A percentile compares a stretch with the other conserved stretches of the same genome.
These are phyloP conservation scores for Entomophthora muscae DNA, from an alignment of 371 early-diverging fungal genomes.

Conservation along the genomic window DNA sequence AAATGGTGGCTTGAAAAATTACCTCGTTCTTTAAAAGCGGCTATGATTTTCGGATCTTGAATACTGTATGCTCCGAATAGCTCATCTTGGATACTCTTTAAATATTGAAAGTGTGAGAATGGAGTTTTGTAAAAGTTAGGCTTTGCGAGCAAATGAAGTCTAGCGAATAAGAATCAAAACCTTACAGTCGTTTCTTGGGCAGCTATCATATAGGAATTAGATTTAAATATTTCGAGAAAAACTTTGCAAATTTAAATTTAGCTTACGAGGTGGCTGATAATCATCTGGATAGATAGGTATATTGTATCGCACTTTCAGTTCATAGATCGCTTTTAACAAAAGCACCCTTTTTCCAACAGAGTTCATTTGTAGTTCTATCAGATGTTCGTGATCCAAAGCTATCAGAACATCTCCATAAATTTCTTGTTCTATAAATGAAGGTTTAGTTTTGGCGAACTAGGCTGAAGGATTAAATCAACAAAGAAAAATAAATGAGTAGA, in stretches of 20 bases:
- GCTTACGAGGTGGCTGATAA: slow-evolving; percentile 66
- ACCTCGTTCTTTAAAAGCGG: slow-evolving; percentile 38
- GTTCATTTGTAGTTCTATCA: neutral
- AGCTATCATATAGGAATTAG: neutral
- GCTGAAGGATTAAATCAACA: neutral
- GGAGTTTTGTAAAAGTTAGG: no score
- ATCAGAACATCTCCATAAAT: slow-evolving; percentile 5
- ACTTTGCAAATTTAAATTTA: no score
- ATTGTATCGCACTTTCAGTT: slow-evolving; percentile 22
- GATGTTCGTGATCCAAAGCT: slow-evolving; percentile 2
- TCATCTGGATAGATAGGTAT: slow-evolving; percentile 70
- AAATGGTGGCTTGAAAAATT: neutral
- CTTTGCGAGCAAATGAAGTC: no score
- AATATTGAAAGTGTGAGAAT: neutral
- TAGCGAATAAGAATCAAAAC: neutral
- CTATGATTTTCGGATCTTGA: slow-evolving; percentile 31
- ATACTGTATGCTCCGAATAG: slow-evolving; percentile 9
- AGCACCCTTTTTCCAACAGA: slow-evolving; percentile 6
- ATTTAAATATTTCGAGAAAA: no score
- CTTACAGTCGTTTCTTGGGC: neutral
- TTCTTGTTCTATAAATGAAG: slow-evolving; percentile 2
- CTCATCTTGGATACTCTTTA: slow-evolving; percentile 9
- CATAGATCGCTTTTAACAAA: slow-evolving; percentile 8
- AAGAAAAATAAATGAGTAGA: neutral
- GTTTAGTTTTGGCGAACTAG: neutral